phyloP scores from a whole-genome alignment of 441 rosid species.

The Populus trichocarpa region DNA sequence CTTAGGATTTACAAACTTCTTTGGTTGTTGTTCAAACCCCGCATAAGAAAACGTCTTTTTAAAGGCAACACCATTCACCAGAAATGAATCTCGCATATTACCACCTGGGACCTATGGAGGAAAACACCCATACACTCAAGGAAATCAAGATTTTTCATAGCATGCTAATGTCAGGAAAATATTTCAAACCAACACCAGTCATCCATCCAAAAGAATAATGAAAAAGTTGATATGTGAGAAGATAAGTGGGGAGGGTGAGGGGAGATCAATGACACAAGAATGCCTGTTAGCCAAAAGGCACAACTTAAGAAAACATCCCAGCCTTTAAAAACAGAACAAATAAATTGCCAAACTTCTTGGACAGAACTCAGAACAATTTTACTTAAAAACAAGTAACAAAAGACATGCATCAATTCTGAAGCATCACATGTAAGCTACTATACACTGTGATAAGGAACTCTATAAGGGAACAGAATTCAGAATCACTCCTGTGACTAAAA shows the following conservation, averaged over 20 bases:
- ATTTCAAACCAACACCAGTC: neutral
- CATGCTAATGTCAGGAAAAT: neutral
- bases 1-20: conserved; percentile 80
- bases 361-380: neutral
- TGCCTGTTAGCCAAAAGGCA: neutral
- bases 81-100: conserved; percentile 91
- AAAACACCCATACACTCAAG: neutral
- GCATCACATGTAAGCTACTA: neutral
- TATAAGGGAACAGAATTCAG: neutral
- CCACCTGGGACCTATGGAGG: conserved; percentile 91
- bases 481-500: neutral
- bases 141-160: neutral
- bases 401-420: neutral
- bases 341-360: neutral
- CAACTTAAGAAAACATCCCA: neutral
- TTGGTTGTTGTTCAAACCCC: conserved; percentile 99
- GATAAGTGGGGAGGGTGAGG: neutral
- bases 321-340: neutral
- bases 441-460: neutral
- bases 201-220: neutral
- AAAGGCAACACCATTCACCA: conserved; percentile 97
- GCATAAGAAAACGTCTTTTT: conserved; percentile 99
- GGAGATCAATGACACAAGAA: neutral
- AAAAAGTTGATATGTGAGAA: neutral
- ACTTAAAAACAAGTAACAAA: neutral